Percentiles rank a stretch among this genome's conserved stretches.
Evolutionary conservation across 208 protist species (phyloP).

Genomic region (Leishmania major): DNA sequence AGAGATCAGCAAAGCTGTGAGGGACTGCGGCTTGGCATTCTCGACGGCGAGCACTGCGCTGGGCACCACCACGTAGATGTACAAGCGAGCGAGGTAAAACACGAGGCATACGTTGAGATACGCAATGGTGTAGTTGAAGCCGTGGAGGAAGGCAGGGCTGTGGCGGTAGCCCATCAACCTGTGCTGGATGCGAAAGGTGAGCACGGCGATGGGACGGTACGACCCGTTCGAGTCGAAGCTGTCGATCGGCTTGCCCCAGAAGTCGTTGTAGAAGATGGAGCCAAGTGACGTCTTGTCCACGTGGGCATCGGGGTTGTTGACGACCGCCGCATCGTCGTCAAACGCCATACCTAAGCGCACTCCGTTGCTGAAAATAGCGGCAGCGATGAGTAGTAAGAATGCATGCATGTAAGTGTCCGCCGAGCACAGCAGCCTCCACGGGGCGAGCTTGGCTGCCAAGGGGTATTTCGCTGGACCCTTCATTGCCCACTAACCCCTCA

Average conservation of each 20-base stretch:
- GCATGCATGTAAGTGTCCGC: slow-evolving; percentile 11
- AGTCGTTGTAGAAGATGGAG: slow-evolving; percentile 61
- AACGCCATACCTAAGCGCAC: slow-evolving; percentile 45
- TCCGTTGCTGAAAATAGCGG: slow-evolving; percentile 38
- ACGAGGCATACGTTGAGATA: slow-evolving; percentile 51
- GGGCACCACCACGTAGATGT: slow-evolving; percentile 25
- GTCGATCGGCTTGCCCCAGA: slow-evolving; percentile 57
- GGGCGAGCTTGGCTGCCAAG: not conserved
- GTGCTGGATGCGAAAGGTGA: slow-evolving; percentile 69
- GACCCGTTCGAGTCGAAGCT: slow-evolving; percentile 51
- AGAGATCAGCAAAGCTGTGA: slow-evolving; percentile 10
- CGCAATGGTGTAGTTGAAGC: slow-evolving; percentile 47
- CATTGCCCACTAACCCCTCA: not conserved
- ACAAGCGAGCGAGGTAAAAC: slow-evolving; percentile 48
- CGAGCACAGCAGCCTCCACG: slow-evolving; percentile 11
- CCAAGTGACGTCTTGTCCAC: slow-evolving; percentile 28
- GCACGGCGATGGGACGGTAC: slow-evolving; percentile 56
- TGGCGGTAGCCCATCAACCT: slow-evolving; percentile 56
- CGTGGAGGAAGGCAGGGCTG: slow-evolving; percentile 33
- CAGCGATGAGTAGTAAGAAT: slow-evolving; percentile 28
- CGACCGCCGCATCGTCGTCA: slow-evolving; percentile 69
- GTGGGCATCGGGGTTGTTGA: slow-evolving; percentile 38
- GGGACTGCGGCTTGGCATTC: not conserved
- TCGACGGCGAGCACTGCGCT: not conserved
- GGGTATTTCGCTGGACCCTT: not conserved